phyloP scores from a whole-genome alignment of 495 filamentous ascomycete genomes.

The Tuber brumale region DNA sequence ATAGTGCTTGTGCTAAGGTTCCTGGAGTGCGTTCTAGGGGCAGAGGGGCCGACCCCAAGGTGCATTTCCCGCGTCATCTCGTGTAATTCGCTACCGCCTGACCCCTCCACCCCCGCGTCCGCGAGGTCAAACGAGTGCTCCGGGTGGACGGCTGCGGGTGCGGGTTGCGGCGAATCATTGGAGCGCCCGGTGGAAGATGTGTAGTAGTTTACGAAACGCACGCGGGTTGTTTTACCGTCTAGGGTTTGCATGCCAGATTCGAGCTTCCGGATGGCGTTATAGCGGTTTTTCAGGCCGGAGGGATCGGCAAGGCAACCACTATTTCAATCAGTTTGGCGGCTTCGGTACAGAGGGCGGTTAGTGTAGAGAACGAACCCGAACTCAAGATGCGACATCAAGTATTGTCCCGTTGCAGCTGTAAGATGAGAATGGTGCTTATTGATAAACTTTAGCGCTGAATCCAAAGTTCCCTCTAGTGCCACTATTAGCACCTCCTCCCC shows the following conservation, averaged over 20 bases:
- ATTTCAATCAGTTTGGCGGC: neutral
- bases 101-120: too few species aligned
- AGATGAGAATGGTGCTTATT: too few species aligned
- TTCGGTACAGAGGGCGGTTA: neutral
- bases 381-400: slow-evolving; percentile 72
- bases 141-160: slow-evolving; percentile 2
- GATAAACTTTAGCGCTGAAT: slow-evolving; percentile 55
- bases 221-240: slow-evolving; percentile 42
- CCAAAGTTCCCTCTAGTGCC: slow-evolving; percentile 23
- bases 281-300: slow-evolving; percentile 60
- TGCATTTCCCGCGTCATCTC: too few species aligned
- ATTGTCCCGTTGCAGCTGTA: slow-evolving; percentile 27
- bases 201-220: slow-evolving; percentile 86
- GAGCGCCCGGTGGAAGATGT: slow-evolving; percentile 68
- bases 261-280: slow-evolving; percentile 58
- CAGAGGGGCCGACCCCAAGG: too few species aligned
- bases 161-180: slow-evolving; percentile 47
- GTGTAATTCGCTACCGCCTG: too few species aligned
- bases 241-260: slow-evolving; percentile 56
- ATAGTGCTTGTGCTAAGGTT: too few species aligned
- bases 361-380: slow-evolving; percentile 50
- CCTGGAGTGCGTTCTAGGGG: too few species aligned
- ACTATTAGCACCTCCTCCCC: neutral
- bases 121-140: neutral
- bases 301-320: slow-evolving; percentile 67